phyloP scores from a whole-genome alignment of 2,329 filamentous ascomycete species.

The Fusarium haematococcum region DNA sequence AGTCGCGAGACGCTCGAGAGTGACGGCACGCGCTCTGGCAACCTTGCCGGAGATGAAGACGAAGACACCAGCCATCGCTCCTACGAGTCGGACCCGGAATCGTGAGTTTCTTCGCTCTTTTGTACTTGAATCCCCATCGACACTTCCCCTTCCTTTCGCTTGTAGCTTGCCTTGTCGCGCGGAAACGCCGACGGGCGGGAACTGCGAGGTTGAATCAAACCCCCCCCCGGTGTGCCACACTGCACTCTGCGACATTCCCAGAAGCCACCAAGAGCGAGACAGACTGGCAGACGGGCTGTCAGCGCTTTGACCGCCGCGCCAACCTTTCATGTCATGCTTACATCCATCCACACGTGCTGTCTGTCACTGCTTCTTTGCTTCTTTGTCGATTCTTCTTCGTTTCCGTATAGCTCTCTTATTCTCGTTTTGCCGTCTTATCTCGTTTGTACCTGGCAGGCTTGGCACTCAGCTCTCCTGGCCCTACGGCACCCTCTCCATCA shows the following conservation, averaged over 20 bases:
- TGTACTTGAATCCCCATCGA: not conserved
- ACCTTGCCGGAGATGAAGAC: constrained; percentile 50
- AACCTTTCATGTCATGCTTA: not conserved
- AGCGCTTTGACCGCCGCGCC: not conserved
- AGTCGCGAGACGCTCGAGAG: constrained; percentile 55
- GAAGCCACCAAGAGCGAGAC: constrained; percentile 26
- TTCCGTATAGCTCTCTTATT: not conserved
- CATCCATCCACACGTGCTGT: not conserved
- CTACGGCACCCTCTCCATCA: constrained; percentile 30
- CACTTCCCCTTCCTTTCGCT: not conserved
- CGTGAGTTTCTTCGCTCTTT: constrained; percentile 36
- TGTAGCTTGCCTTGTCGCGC: constrained; percentile 15
- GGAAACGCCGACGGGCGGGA: constrained; percentile 19
- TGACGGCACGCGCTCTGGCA: constrained; percentile 47
- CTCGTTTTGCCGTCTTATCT: constrained; percentile 10
- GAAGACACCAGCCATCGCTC: constrained; percentile 50
- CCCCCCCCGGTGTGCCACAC: constrained; percentile 3
- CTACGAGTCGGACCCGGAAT: constrained; percentile 51
- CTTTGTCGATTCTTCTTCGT: not conserved
- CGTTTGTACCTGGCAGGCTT: constrained; percentile 24
- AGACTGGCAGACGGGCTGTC: not conserved
- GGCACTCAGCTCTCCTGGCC: constrained; percentile 15
- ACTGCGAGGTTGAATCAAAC: constrained; percentile 28
- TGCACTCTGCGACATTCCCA: constrained; percentile 35
- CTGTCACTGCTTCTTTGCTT: not conserved